Conservation (phyloP, 2,329 filamentous ascomycete species). For the Phialophora verrucosa region DNA sequence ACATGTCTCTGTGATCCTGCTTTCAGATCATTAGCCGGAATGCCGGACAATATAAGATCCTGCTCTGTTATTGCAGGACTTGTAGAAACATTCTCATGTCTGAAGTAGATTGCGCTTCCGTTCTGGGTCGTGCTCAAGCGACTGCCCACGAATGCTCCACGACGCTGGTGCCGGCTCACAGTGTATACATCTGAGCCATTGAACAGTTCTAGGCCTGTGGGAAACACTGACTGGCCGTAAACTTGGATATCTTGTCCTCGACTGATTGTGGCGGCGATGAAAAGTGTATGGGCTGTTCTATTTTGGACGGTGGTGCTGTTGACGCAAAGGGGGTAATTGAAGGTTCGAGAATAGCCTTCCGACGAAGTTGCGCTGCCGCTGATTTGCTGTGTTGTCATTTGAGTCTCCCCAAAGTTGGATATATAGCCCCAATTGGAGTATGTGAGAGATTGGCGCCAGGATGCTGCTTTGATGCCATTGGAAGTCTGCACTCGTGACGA, state of each 20-base stretch:
- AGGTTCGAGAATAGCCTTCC: constrained; percentile 10
- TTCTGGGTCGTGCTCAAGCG: constrained; percentile 12
- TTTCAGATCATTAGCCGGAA: not conserved
- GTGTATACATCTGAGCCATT: not conserved
- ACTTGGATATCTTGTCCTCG: constrained; percentile 2
- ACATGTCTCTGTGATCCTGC: not conserved
- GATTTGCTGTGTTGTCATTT: not conserved
- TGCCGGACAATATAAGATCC: not conserved
- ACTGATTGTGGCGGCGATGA: constrained; percentile 1
- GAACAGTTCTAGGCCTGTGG: constrained; percentile 3
- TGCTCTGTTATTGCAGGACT: constrained; percentile 12
- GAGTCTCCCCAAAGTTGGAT: constrained; percentile 1
- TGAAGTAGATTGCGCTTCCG: constrained; percentile 8
- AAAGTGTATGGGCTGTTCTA: not conserved
- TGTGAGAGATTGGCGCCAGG: constrained; percentile 9
- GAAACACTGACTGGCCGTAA: constrained; percentile 3
- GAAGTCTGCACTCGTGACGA: constrained; percentile 8
- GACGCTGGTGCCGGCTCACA: not conserved
- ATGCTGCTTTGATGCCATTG: not conserved
- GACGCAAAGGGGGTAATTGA: constrained; percentile 14
- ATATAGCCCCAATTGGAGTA: constrained; percentile 8
- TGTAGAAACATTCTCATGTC: constrained; percentile 9
- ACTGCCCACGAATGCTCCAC: not conserved
- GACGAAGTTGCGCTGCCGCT: constrained; percentile 6
- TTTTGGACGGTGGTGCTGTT: constrained; percentile 8